These are phyloP conservation scores for Globisporangium mamillatum DNA, from an alignment of 352 stramenopile genomes.

Conservation along the genomic window DNA sequence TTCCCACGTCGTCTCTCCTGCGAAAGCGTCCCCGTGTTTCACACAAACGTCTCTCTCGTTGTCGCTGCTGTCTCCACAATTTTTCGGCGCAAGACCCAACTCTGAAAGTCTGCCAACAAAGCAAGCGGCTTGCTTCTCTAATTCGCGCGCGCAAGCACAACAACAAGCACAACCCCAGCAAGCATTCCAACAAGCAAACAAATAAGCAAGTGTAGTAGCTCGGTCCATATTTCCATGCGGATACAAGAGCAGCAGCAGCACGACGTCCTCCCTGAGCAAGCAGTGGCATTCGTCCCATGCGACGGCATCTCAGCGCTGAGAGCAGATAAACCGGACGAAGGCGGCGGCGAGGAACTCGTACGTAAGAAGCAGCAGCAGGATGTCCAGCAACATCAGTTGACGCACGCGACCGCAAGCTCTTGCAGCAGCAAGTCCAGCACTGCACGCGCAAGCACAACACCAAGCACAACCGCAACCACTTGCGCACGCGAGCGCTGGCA, in stretches of 20 bases:
- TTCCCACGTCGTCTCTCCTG: conserved; percentile 3
- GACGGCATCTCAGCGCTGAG: neutral
- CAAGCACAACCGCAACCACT: neutral
- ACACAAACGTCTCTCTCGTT: neutral
- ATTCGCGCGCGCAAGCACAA: neutral
- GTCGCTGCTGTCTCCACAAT: conserved; percentile 8
- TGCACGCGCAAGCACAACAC: neutral
- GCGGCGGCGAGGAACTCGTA: neutral
- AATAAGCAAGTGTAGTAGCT: neutral
- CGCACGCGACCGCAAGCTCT: too few species aligned
- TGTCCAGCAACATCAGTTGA: neutral
- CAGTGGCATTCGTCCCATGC: neutral
- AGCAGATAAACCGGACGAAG: neutral
- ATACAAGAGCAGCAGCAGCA: conserved; percentile 4
- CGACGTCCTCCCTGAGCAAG: neutral
- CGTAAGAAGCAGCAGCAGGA: neutral
- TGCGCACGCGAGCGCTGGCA: conserved; percentile 21
- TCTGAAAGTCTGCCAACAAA: too few species aligned
- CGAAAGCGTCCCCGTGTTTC: neutral
- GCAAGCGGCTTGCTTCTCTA: too few species aligned
- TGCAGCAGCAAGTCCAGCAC: neutral
- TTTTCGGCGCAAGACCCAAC: neutral
- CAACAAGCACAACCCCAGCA: neutral
- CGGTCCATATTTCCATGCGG: neutral
- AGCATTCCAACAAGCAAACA: neutral